Conservation (phyloP, 768 basidiomycete species). For the Leccinum subtestaceum region DNA sequence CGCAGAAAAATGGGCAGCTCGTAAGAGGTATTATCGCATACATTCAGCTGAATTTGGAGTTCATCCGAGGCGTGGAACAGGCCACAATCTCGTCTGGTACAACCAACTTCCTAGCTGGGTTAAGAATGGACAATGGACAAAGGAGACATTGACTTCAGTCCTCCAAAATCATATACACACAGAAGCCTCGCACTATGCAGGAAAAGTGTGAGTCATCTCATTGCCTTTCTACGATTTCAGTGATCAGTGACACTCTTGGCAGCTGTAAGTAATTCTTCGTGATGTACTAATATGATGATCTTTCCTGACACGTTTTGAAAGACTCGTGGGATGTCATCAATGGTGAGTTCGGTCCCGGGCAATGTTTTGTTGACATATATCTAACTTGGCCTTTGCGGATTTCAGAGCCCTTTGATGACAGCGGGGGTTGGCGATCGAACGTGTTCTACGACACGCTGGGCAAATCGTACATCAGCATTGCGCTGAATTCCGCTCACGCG, state of each 20-base stretch:
- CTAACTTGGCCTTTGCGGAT: neutral
- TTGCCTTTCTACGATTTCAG: neutral
- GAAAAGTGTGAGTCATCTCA: conserved; percentile 9
- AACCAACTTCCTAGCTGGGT: conserved; percentile 19
- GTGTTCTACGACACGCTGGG: conserved; percentile 54
- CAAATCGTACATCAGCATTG: conserved; percentile 45
- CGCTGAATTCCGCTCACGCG: conserved; percentile 36
- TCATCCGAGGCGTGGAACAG: conserved; percentile 1
- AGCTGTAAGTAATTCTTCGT: conserved; percentile 12
- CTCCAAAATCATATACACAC: conserved; percentile 16
- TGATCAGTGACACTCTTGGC: neutral
- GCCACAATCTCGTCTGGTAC: conserved; percentile 20
- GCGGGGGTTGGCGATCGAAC: conserved; percentile 51
- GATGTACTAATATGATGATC: neutral
- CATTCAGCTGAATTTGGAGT: neutral
- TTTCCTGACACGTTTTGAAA: conserved; percentile 2
- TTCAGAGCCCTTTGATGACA: conserved; percentile 41
- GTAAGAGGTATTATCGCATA: conserved; percentile 12
- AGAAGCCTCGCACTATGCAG: conserved; percentile 15
- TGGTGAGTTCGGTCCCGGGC: conserved; percentile 3
- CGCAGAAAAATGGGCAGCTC: conserved; percentile 16
- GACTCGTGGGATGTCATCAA: conserved; percentile 24
- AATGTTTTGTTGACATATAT: neutral
- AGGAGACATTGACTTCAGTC: conserved; percentile 14
- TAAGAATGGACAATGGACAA: conserved; percentile 12